These are phyloP conservation scores for Letharia lupina DNA, from an alignment of 495 filamentous ascomycete species.

Conservation along the genomic window DNA sequence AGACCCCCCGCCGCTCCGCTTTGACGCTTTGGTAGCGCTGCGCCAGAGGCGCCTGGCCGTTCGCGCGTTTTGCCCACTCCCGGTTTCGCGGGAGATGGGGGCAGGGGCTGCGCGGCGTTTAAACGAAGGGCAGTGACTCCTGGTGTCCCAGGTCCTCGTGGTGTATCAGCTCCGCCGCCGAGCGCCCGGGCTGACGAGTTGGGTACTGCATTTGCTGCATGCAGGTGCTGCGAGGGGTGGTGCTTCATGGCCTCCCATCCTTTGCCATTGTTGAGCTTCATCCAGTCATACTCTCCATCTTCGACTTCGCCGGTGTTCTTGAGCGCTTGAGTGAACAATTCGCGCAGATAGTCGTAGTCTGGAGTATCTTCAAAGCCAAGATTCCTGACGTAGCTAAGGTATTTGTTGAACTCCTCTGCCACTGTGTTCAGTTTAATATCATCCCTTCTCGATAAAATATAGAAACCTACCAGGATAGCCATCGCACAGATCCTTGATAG, in stretches of 20 bases:
- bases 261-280: constrained; percentile 95
- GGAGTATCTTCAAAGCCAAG: constrained; percentile 97
- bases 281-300: constrained; percentile 99
- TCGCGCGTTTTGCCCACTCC: constrained; percentile 70
- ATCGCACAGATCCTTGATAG: constrained; percentile 94
- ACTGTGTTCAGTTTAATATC: constrained; percentile 23
- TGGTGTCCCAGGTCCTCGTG: constrained; percentile 50
- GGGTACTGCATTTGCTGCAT: constrained; percentile 62
- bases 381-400: constrained; percentile 93
- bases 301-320: constrained; percentile 92
- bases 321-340: constrained; percentile 92
- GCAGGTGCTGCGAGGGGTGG: constrained; percentile 69
- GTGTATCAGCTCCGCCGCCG: constrained; percentile 54
- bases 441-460: not conserved
- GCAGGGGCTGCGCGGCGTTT: constrained; percentile 90
- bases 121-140: constrained; percentile 81
- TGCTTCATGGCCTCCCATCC: constrained; percentile 88
- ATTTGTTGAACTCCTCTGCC: constrained; percentile 90
- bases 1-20: constrained; percentile 64
- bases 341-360: constrained; percentile 96
- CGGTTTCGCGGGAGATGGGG: constrained; percentile 75
- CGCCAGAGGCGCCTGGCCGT: constrained; percentile 71
- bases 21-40: constrained; percentile 58
- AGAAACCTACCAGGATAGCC: constrained; percentile 65
- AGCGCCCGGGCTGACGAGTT: constrained; percentile 72